Evolutionary conservation across 805 yeast species (phyloP), one percentile per base, ranked within the genome.

Genomic region (Starmerella ratchasimensis): DNA sequence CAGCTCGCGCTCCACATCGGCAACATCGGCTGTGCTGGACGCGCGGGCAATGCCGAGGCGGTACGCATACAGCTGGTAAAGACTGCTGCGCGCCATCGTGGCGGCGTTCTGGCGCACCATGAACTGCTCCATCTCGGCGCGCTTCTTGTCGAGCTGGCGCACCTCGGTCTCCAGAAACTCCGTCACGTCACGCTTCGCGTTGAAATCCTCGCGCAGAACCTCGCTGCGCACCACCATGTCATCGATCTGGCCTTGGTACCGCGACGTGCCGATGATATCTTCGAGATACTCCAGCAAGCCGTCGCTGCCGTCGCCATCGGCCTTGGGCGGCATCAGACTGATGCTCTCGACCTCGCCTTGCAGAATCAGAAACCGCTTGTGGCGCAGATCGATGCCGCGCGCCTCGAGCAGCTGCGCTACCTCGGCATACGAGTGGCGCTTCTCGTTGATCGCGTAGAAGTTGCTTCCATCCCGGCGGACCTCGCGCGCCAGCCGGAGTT

Each of bases 341-440:
- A 90, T 90, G 47, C 86, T 78, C 61, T 90, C 99, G 30, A 90
- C 98, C 56, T 90, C 99, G 56, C 99, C 99, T 60, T 90, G 99
- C 31, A 90, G 63, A 54, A 90, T 93, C 49, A 90, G 67, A 51
- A 90, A 90, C 49, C 99, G 68, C 55, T 90, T 90, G 58, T 90
- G 98, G 48, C 86, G 93, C 44, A 90, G 65, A 58, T 90, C 98
- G 41, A 90, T 80, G 4, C 97, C 98, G 54, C 83, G 74, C 14
- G 69, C 75, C 47, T 74, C 76, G 34, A 90, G 64, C 24, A 81
- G 61, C 1, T 63, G 61, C 0, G 94, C 81, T 0, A 90, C 96
- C 49, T 77, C 80, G 0, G 80, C 71, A 52, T 80, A 90, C 23
- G 68, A 69, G 51, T 93, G 78, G 22, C 71, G 69, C 36, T 63